Base-by-base conservation (phyloP, 129 eudicot species). In the Ambrosia trifida region DNA sequence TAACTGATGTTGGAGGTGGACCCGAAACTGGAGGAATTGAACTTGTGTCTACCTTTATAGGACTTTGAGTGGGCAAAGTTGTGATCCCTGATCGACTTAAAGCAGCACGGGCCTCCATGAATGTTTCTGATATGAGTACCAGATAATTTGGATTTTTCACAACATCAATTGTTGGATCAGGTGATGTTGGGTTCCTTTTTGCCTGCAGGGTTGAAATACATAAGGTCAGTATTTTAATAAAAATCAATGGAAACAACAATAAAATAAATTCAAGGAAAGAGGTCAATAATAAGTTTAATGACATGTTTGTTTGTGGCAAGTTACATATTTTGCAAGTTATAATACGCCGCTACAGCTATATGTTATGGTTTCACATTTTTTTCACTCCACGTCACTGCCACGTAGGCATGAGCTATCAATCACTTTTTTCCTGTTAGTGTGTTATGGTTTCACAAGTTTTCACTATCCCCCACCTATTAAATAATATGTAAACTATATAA, bases 61-160 rank as follows among this genome's bases (percentile, higher is more conserved):
- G 88, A 78, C 67, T 87, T 64, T 89, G 98, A 46, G 89, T 28
- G 52, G 88, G 79, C 68, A 89, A 54, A 45, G 50, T 81, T 58
- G 88, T 57, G 59, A 87, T 76, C 64, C 96, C 97, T 2, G 95
- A 57, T 46, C 96, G 86, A 77, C 87, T 84, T 78, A 93, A 81
- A 68, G 96, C 88, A 66, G 86, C 88, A 75, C 89, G 92, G 36
- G 95, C 98, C 83, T 94, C 98, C 80, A 87, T 76, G 67, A 94
- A 90, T 74, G 76, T 87, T 47, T 94, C 98, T 3, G 98, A 85
- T 54, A 94, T 81, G 51, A 89, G 83, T 66, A 94, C 95, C 79
- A 94, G 97, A 80, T 82, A 82, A 72, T 90, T 82, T 45, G 95
- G 97, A 74, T 84, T 91, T 77, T 94, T 94, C 35, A 78, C 87